These are phyloP conservation scores for Anaeramoeba ignava DNA, from an alignment of 78 protist species.

Conservation along the genomic window DNA sequence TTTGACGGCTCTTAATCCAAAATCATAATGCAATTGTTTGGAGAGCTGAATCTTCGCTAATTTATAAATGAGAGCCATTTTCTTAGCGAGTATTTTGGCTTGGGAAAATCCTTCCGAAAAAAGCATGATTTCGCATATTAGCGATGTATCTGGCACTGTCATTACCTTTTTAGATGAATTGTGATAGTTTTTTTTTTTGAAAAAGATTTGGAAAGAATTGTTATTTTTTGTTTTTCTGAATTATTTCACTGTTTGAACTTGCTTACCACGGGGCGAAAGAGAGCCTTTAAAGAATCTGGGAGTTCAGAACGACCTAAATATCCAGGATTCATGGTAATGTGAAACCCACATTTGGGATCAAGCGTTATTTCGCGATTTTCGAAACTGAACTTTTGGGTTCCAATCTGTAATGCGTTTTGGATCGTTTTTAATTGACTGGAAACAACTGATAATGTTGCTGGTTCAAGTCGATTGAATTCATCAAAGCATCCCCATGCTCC, in stretches of 20 bases:
- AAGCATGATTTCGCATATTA: slow-evolving; percentile 75
- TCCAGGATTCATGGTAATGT: slow-evolving; percentile 87
- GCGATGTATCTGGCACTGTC: slow-evolving; percentile 64
- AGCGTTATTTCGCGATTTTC: slow-evolving; percentile 28
- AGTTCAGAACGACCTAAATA: slow-evolving; percentile 82
- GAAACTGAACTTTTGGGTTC: slow-evolving; percentile 38
- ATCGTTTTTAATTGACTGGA: slow-evolving; percentile 64
- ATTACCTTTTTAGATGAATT: no score
- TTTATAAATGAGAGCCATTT: slow-evolving; percentile 69
- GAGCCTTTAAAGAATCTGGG: slow-evolving; percentile 76
- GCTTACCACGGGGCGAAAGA: slow-evolving; percentile 78
- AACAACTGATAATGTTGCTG: slow-evolving; percentile 64
- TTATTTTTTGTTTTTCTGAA: no score
- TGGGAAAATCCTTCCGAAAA: slow-evolving; percentile 67
- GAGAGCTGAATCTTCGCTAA: slow-evolving; percentile 73
- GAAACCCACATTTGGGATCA: slow-evolving; percentile 36
- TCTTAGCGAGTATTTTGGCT: slow-evolving; percentile 59
- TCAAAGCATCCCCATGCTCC: slow-evolving; percentile 95
- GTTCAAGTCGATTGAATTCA: slow-evolving; percentile 81
- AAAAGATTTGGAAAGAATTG: no score
- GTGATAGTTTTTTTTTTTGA: no score
- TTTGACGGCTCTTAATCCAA: slow-evolving; percentile 78
- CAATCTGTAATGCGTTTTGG: slow-evolving; percentile 51
- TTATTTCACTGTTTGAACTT: no score
- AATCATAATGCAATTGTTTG: no score